Conservation (phyloP, 768 basidiomycete genomes). For the Suillus bovinus region DNA sequence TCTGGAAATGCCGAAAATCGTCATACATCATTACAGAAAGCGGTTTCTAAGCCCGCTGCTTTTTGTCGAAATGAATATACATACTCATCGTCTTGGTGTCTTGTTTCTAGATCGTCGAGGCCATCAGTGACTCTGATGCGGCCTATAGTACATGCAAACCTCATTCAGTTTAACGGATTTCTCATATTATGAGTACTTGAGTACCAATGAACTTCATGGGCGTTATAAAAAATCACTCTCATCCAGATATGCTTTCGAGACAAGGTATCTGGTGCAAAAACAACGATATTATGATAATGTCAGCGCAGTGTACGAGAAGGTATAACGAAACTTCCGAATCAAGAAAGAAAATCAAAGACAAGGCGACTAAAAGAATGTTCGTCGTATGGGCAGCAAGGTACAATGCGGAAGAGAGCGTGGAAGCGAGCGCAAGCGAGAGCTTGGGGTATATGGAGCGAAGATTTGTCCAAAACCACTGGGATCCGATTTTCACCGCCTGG, state of each 20-base stretch:
- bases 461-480: background rate
- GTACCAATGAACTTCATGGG: background rate
- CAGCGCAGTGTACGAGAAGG: conserved; percentile 12
- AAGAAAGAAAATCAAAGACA: conserved; percentile 14
- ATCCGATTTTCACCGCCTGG: conserved; percentile 27
- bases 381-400: conserved; percentile 7
- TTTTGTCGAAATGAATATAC: background rate
- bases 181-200: background rate
- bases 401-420: conserved; percentile 7
- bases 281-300: conserved; percentile 4
- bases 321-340: conserved; percentile 18
- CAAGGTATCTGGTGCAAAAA: background rate
- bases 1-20: background rate
- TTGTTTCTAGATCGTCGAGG: background rate
- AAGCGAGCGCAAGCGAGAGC: conserved; percentile 20
- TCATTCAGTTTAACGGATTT: background rate
- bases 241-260: background rate
- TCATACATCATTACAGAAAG: background rate
- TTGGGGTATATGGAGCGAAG: conserved; percentile 27
- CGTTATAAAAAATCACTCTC: background rate
- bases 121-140: background rate
- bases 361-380: conserved; percentile 29
- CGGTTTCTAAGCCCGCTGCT: background rate
- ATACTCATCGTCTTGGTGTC: background rate
- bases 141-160: background rate